A percentile compares a stretch with the other conserved stretches of the same genome.
These are phyloP conservation scores for Pseudogymnoascus sp. DNA, from an alignment of 2,329 filamentous ascomycete species.

Conservation along the genomic window DNA sequence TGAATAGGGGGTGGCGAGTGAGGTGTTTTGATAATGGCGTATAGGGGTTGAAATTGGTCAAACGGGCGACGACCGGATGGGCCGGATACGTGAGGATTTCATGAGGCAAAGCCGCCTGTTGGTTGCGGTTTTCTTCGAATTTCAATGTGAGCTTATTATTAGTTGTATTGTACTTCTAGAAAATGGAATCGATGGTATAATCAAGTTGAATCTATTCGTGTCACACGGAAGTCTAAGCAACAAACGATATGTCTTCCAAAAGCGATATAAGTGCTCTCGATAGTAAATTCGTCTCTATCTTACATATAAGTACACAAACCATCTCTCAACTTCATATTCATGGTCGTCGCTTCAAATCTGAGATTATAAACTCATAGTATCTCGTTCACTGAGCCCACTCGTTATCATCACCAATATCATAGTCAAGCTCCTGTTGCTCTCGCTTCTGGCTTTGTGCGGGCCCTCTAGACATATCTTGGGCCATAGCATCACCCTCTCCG, in stretches of 20 bases:
- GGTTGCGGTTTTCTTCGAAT: neutral
- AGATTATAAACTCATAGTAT: neutral
- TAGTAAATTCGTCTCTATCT: neutral
- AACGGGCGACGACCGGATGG: neutral
- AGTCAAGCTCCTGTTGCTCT: slow-evolving; percentile 27
- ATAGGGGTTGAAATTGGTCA: slow-evolving; percentile 3
- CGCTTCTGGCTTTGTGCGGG: slow-evolving; percentile 10
- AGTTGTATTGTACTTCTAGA: slow-evolving; percentile 5
- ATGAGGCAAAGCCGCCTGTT: neutral
- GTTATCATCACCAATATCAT: slow-evolving; percentile 35
- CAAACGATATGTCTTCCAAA: neutral
- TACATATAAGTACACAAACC: neutral
- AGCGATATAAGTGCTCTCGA: neutral
- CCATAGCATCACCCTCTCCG: slow-evolving; percentile 26
- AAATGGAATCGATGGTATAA: slow-evolving; percentile 1
- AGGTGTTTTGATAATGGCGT: slow-evolving; percentile 4
- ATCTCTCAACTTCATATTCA: neutral
- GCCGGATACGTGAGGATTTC: neutral
- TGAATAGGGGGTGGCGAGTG: neutral
- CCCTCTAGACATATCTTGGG: slow-evolving; percentile 11
- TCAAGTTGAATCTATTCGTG: neutral
- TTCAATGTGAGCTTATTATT: slow-evolving; percentile 8
- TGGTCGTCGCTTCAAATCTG: neutral
- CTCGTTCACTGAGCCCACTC: slow-evolving; percentile 22
- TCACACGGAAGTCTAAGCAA: neutral